A percentile compares a stretch with the other conserved stretches of the same genome.
These are phyloP conservation scores for Penicillium daleae DNA, from an alignment of 495 filamentous ascomycete genomes.

Conservation along the genomic window DNA sequence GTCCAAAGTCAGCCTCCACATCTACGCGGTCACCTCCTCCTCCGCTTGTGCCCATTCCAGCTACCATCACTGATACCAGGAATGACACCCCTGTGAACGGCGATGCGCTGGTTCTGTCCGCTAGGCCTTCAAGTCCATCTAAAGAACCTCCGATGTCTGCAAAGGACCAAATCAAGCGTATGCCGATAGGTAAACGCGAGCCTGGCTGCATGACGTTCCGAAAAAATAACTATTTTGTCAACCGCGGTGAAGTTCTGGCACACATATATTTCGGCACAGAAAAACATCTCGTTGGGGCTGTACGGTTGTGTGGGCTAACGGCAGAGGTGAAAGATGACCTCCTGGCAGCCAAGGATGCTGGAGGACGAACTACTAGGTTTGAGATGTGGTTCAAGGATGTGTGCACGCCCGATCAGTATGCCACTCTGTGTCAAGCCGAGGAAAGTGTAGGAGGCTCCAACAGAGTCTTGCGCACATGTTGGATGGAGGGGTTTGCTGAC, in stretches of 20 bases:
- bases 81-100: too few relatives aligned
- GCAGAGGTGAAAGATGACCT: slow-evolving; percentile 25
- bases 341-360: neutral
- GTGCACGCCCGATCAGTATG: slow-evolving; percentile 42
- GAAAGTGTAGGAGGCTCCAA: neutral
- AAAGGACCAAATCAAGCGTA: slow-evolving; percentile 15
- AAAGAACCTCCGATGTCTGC: neutral
- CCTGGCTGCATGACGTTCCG: neutral
- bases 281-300: slow-evolving; percentile 37
- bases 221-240: slow-evolving; percentile 17
- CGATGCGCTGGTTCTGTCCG: neutral
- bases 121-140: neutral
- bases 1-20: neutral
- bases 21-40: neutral
- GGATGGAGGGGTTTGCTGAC: slow-evolving; percentile 43
- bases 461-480: slow-evolving; percentile 28
- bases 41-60: too few relatives aligned
- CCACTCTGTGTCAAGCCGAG: slow-evolving; percentile 4
- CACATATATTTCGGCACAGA: slow-evolving; percentile 43
- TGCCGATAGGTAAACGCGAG: slow-evolving; percentile 14
- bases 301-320: slow-evolving; percentile 43
- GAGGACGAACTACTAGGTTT: slow-evolving; percentile 6
- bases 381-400: slow-evolving; percentile 47
- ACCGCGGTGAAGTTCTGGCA: slow-evolving; percentile 30
- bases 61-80: neutral